Percentiles rank a stretch among this genome's conserved stretches.
Conservation (phyloP, 306 rosid genomes). For the barrel medic (Medicago truncatula) region MtrunA17r5.0-ANR NC_053049.1:11607001-11607500, state of each 20-base stretch:
- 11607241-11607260: conserved; percentile 1
- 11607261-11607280: conserved; percentile 30
- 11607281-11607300: conserved; percentile 5
- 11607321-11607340: conserved; percentile 2
- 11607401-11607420: background rate
- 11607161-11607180: too few species aligned
- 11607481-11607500: conserved; percentile 5
- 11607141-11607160: too few species aligned
- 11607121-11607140: too few species aligned
- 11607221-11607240: background rate
- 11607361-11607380: background rate
- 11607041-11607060: background rate
- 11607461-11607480: background rate
- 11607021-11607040: too few species aligned
- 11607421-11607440: background rate
- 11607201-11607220: too few species aligned
- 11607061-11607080: background rate
- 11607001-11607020: too few species aligned
- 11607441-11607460: conserved; percentile 24
- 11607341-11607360: background rate
- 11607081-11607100: too few species aligned
- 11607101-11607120: too few species aligned
- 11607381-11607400: conserved; percentile 19
- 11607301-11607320: background rate
- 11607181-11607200: too few species aligned